Evolutionary conservation across 805 yeast genomes (phyloP).

Genomic region (Suhomyces kilbournensis): DNA sequence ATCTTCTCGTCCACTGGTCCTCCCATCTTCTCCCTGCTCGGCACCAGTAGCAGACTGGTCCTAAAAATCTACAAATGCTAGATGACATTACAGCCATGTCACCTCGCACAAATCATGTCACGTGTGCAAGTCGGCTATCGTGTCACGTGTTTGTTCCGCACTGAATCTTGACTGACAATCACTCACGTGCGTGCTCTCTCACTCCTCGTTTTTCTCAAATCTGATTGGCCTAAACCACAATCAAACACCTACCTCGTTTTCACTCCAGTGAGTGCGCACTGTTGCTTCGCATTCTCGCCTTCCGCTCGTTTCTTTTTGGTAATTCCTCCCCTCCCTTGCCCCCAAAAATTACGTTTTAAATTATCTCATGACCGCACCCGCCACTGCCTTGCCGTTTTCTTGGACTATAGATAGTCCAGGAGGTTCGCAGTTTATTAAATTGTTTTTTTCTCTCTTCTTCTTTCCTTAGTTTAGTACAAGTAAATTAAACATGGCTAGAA

Average conservation of each 20-base stretch:
- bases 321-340: conserved; percentile 1
- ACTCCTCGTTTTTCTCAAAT: background rate
- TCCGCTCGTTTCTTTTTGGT: conserved; percentile 1
- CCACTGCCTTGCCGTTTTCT: background rate
- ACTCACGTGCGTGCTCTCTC: background rate
- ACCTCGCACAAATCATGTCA: background rate
- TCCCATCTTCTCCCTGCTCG: no score
- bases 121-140: no score
- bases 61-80: background rate
- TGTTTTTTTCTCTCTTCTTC: background rate
- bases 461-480: background rate
- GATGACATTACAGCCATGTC: background rate
- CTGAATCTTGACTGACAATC: background rate
- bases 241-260: background rate
- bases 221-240: conserved; percentile 5
- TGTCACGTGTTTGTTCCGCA: background rate
- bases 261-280: background rate
- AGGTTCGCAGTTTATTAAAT: background rate
- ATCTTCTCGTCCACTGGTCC: no score
- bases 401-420: background rate
- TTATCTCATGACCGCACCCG: background rate
- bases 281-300: background rate
- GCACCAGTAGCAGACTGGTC: no score
- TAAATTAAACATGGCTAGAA: conserved; percentile 38
- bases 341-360: conserved; percentile 5